These are phyloP conservation scores for Chalciporus pseudorubinellus DNA, from an alignment of 768 basidiomycete species.

Conservation along the genomic window DNA sequence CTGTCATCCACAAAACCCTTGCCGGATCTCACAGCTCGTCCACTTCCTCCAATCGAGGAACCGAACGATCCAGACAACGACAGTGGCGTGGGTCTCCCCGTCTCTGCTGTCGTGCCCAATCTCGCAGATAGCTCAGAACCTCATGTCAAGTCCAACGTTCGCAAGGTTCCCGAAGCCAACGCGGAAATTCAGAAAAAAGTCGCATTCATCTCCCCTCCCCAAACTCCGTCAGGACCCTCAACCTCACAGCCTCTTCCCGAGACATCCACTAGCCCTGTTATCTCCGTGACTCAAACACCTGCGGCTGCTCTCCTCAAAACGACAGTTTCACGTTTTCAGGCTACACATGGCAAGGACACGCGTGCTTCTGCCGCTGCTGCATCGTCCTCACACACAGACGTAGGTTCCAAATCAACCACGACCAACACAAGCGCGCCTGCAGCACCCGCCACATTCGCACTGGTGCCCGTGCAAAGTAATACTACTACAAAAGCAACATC, in stretches of 20 bases:
- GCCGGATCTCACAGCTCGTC: slow-evolving; percentile 57
- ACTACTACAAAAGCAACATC: slow-evolving; percentile 51
- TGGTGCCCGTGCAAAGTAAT: slow-evolving; percentile 52
- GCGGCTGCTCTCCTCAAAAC: slow-evolving; percentile 50
- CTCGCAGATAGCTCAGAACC: slow-evolving; percentile 19
- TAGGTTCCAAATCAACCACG: slow-evolving; percentile 43
- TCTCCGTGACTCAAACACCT: slow-evolving; percentile 28
- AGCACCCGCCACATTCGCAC: slow-evolving; percentile 55
- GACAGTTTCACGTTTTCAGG: slow-evolving; percentile 74
- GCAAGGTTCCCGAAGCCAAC: slow-evolving; percentile 37
- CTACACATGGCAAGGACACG: slow-evolving; percentile 62
- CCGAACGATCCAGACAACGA: slow-evolving; percentile 35
- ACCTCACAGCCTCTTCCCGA: slow-evolving; percentile 52
- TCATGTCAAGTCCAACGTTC: slow-evolving; percentile 31
- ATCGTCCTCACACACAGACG: slow-evolving; percentile 60
- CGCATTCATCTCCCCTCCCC: slow-evolving; percentile 80
- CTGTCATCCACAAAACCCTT: slow-evolving; percentile 64
- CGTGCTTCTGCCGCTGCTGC: slow-evolving; percentile 65
- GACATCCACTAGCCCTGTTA: slow-evolving; percentile 36
- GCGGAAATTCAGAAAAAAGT: slow-evolving; percentile 78
- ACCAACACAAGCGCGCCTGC: slow-evolving; percentile 52
- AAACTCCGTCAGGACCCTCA: slow-evolving; percentile 54
- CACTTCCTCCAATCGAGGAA: slow-evolving; percentile 48
- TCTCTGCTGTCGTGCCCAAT: slow-evolving; percentile 31
- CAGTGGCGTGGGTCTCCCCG: slow-evolving; percentile 37